Conservation (phyloP, 257 asterid species). For the Ligustrum vulgare region DNA sequence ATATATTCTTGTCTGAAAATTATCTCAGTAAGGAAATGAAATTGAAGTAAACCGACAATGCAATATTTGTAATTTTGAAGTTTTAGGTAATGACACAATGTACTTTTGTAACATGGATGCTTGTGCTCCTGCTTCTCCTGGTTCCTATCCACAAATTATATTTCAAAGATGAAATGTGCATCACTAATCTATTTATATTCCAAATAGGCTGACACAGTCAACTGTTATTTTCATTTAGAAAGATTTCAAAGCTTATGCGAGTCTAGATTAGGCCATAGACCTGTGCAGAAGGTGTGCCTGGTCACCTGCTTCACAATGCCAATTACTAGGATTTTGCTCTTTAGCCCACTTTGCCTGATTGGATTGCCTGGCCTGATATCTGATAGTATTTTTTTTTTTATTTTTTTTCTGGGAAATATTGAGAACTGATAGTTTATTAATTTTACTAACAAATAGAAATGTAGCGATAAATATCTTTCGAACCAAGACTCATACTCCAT, state of each 20-base stretch:
- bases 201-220: neutral
- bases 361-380: too few relatives aligned
- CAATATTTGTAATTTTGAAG: neutral
- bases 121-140: neutral
- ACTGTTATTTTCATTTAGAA: neutral
- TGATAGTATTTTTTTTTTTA: too few relatives aligned
- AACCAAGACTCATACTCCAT: neutral
- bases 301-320: neutral
- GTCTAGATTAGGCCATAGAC: neutral
- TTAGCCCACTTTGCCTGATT: neutral
- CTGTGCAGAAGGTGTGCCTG: neutral
- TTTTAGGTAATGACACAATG: neutral
- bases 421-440: neutral
- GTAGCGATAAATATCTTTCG: neutral
- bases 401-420: too few relatives aligned
- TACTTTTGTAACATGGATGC: neutral
- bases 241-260: neutral
- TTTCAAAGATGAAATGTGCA: neutral
- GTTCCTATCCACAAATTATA: neutral
- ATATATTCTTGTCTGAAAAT: too few relatives aligned
- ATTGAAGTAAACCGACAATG: neutral
- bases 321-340: neutral
- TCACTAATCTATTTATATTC: neutral
- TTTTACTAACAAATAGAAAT: neutral
- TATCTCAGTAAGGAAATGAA: neutral